Base-by-base conservation (phyloP, 116 monocot genomes). In the Trichopus zeylanicus region DNA sequence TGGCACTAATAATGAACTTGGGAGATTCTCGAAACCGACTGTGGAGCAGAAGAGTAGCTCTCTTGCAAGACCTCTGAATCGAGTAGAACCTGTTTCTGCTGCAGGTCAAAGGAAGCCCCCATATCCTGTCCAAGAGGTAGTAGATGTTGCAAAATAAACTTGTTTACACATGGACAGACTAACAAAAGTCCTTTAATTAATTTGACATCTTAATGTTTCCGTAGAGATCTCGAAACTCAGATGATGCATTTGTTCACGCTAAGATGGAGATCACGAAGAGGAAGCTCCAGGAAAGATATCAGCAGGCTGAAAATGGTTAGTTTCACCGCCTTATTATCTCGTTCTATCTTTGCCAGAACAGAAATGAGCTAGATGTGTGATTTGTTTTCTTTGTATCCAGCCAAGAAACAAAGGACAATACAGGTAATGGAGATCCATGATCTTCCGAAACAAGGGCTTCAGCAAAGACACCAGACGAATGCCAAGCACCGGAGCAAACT, bases 271-370 rank as follows among this genome's bases (percentile, higher is more conserved):
- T 59, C 8, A 66, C 76, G 0, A 77, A 77, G 49, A 58, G 60
- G 34, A 70, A 59, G 26, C 76, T 77, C 57, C 70, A 63, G 20
- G 77, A 67, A 63, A 57, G 77, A 12, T 78, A 78, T n/a, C 72
- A 59, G 27, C 61, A 66, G 67, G 77, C 77, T 21, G 67, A 78
- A 37, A 78, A 71, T 51, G 77, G 77, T 77, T 13, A 12, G 63
- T 61, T 31, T 32, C 28, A 53, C 10, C 7, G 6, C 22, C 56
- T 11, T 19, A 13, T 55, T 31, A 27, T 54, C 5, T 46, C 11
- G 9, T n/a, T 52, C 7, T 19, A 53, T 18, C 3, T 31, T 28
- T 20, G 20, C 7, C 12, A 60, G 65, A 29, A n/a, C 26, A 35
- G 6, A 31, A 2, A 15, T 23, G 2, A 25, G 9, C 0, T 18